Evolutionary conservation across 2,329 filamentous ascomycete genomes (phyloP).

Genomic region (Sporothrix globosa): DNA sequence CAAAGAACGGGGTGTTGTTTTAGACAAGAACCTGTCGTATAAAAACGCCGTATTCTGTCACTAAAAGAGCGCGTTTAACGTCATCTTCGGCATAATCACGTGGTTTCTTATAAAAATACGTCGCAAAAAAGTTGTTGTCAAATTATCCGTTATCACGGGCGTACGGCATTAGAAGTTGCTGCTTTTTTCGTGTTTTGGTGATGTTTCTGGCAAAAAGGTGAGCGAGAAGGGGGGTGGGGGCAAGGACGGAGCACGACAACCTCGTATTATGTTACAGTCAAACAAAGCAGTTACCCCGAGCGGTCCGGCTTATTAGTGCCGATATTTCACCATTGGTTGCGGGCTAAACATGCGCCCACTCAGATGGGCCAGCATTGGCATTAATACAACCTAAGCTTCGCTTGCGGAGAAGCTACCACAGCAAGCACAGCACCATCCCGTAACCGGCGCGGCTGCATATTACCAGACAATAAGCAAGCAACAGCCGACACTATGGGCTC

Average conservation of each 20-base stretch:
- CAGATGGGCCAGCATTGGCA: not conserved
- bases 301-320: slow-evolving; percentile 25
- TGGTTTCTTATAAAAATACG: not conserved
- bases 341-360: not conserved
- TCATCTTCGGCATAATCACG: not conserved
- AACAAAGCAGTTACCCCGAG: not conserved
- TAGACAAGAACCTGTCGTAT: too few species aligned
- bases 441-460: not conserved
- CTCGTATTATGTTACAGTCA: too few species aligned
- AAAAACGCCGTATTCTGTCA: not conserved
- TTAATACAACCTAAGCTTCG: not conserved
- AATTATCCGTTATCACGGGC: not conserved
- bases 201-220: not conserved
- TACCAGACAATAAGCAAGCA: not conserved
- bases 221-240: too few species aligned
- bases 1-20: too few species aligned
- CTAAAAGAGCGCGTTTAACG: not conserved
- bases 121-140: not conserved
- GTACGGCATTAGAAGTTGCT: not conserved
- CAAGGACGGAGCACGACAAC: too few species aligned
- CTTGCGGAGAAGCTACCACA: slow-evolving; percentile 15
- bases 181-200: not conserved
- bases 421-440: not conserved
- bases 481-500: not conserved
- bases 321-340: slow-evolving; percentile 9